These are phyloP conservation scores for Thecaphora frezii DNA, from an alignment of 1,284 basidiomycete genomes.

Conservation along the genomic window DNA sequence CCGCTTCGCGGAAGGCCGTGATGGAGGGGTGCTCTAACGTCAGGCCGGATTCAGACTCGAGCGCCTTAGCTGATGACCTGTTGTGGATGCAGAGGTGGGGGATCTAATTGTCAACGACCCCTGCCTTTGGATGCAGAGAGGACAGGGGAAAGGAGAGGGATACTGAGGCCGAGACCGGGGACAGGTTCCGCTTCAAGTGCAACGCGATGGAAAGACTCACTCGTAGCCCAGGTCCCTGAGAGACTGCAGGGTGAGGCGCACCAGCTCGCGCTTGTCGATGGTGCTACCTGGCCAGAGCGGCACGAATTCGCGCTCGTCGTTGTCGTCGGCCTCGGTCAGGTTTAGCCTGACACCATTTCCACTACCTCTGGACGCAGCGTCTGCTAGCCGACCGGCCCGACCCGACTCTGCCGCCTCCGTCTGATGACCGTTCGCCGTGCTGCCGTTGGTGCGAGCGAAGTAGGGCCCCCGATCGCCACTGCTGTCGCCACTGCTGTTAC, in stretches of 20 bases:
- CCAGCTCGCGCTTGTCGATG: constrained; percentile 78
- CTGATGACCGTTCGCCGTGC: constrained; percentile 15
- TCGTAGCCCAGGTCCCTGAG: constrained; percentile 88
- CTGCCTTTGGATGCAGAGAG: too few species aligned
- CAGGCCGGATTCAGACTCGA: constrained; percentile 91
- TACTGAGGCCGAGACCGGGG: constrained; percentile 14
- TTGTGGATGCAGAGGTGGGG: constrained; percentile 13
- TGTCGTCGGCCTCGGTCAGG: constrained; percentile 2
- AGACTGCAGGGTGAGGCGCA: constrained; percentile 85
- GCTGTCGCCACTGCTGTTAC: constrained; percentile 2
- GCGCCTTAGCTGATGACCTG: constrained; percentile 82
- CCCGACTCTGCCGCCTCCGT: too few species aligned
- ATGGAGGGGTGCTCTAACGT: constrained; percentile 78
- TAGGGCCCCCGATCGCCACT: not conserved
- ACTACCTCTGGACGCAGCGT: too few species aligned
- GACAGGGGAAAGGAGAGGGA: too few species aligned
- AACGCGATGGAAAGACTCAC: constrained; percentile 65
- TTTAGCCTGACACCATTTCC: not conserved
- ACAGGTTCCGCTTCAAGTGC: not conserved
- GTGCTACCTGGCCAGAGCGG: constrained; percentile 31
- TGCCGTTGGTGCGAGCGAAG: constrained; percentile 14
- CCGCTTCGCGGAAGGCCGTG: constrained; percentile 76
- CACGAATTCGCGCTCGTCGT: constrained; percentile 13
- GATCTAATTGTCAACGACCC: too few species aligned
- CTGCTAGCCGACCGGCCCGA: too few species aligned